These are phyloP conservation scores for Elasticomyces elasticus DNA, from an alignment of 495 filamentous ascomycete species.

Conservation along the genomic window DNA sequence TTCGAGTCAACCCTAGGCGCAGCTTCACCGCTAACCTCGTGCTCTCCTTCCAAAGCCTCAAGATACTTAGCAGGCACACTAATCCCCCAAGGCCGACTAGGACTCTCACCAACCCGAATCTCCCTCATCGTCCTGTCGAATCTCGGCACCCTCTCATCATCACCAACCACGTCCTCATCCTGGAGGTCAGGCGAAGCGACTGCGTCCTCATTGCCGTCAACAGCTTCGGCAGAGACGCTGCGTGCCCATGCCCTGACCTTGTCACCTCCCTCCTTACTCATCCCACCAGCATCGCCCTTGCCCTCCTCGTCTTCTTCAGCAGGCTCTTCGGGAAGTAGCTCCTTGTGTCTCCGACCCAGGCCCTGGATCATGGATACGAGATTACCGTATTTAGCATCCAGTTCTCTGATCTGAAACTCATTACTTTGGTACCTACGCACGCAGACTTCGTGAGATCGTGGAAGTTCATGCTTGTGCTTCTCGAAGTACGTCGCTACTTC, in stretches of 20 bases:
- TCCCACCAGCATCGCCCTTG: conserved; percentile 36
- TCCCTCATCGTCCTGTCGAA: conserved; percentile 78
- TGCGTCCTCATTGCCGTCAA: conserved; percentile 31
- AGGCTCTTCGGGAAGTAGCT: conserved; percentile 58
- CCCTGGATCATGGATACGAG: conserved; percentile 85
- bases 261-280: conserved; percentile 40
- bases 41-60: conserved; percentile 17
- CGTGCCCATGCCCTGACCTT: conserved; percentile 75
- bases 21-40: conserved; percentile 30
- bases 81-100: conserved; percentile 85
- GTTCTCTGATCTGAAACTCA: conserved; percentile 64
- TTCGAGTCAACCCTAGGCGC: conserved; percentile 16
- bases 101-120: conserved; percentile 77
- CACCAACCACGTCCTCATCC: too few species aligned
- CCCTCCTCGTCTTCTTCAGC: conserved; percentile 36
- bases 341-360: conserved; percentile 70
- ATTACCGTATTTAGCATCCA: conserved; percentile 86
- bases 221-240: conserved; percentile 40
- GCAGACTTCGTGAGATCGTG: conserved; percentile 81
- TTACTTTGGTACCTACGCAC: conserved; percentile 78
- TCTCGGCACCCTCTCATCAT: conserved; percentile 45
- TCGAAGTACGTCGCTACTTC: conserved; percentile 85
- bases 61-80: conserved; percentile 51
- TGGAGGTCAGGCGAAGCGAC: conserved; percentile 27
- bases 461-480: conserved; percentile 84